phyloP scores from a whole-genome alignment of 1,284 basidiomycete species.

The Rhodotorula sp. region DNA sequence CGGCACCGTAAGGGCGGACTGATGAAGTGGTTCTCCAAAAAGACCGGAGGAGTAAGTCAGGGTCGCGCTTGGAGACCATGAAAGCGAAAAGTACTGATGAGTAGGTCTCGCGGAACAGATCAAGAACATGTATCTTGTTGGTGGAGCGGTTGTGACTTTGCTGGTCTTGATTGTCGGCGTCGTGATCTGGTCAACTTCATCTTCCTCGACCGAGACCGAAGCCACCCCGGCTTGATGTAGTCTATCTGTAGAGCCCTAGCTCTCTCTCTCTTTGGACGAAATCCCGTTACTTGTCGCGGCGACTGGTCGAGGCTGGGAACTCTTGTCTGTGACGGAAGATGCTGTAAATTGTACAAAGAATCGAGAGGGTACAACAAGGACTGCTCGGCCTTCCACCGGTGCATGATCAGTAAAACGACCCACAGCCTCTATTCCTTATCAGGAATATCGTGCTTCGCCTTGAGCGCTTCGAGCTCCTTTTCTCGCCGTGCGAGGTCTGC shows the following conservation, averaged over 20 bases:
- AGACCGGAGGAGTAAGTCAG: neutral
- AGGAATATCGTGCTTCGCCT: slow-evolving; percentile 63
- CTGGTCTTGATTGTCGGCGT: neutral
- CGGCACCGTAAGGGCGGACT: neutral
- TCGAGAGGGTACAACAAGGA: neutral
- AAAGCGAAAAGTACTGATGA: no score
- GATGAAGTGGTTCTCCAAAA: neutral
- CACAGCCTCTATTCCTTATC: slow-evolving; percentile 36
- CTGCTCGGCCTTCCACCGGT: neutral
- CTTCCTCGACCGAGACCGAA: neutral
- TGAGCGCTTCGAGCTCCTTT: slow-evolving; percentile 81
- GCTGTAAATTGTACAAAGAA: no score
- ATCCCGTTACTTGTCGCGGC: no score
- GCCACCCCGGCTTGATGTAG: neutral
- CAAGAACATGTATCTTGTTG: neutral
- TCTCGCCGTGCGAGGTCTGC: slow-evolving; percentile 88
- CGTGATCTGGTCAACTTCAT: neutral
- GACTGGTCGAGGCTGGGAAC: no score
- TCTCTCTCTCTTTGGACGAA: no score
- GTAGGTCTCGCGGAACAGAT: neutral
- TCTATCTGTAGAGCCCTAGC: neutral
- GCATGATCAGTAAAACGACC: neutral
- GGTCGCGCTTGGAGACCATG: neutral
- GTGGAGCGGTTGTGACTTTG: neutral
- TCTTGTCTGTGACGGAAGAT: no score